Conservation (phyloP, 768 basidiomycete species). For the Amanita molliuscula region DNA sequence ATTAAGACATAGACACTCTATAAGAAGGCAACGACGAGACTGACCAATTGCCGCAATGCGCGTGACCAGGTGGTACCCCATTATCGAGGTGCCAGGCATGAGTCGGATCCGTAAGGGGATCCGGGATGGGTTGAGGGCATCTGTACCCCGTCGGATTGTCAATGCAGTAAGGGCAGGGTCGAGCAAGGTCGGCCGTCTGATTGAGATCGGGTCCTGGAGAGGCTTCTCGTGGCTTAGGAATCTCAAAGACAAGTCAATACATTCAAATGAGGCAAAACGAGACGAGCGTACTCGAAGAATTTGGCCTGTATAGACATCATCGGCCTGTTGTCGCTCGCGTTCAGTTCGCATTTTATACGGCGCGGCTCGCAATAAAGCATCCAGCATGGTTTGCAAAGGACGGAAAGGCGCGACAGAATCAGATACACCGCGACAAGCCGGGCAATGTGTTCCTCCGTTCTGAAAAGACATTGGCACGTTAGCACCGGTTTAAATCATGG, state of each 20-base stretch:
- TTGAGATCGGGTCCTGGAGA: slow-evolving; percentile 71
- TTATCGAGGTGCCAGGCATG: slow-evolving; percentile 72
- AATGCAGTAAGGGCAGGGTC: slow-evolving; percentile 73
- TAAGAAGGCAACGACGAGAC: slow-evolving; percentile 9
- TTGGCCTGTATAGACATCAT: slow-evolving; percentile 62
- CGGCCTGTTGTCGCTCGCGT: slow-evolving; percentile 71
- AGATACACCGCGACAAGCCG: slow-evolving; percentile 66
- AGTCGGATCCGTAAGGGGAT: slow-evolving; percentile 58
- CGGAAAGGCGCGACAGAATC: slow-evolving; percentile 65
- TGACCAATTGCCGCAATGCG: slow-evolving; percentile 74
- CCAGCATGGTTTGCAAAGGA: slow-evolving; percentile 60
- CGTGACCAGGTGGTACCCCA: slow-evolving; percentile 72
- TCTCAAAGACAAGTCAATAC: slow-evolving; percentile 25
- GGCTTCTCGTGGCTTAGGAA: slow-evolving; percentile 64
- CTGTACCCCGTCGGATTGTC: slow-evolving; percentile 71
- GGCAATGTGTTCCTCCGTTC: slow-evolving; percentile 83
- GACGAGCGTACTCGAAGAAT: slow-evolving; percentile 43
- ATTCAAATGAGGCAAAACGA: slow-evolving; percentile 5
- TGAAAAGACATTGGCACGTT: slow-evolving; percentile 17
- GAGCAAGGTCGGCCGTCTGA: slow-evolving; percentile 51
- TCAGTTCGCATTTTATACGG: slow-evolving; percentile 60
- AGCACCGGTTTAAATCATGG: neutral
- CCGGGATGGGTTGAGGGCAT: slow-evolving; percentile 72
- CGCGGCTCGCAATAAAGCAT: slow-evolving; percentile 58
- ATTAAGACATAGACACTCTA: neutral